Conservation (phyloP, 2,329 filamentous ascomycete species). For the Eurotiales sp. region DNA sequence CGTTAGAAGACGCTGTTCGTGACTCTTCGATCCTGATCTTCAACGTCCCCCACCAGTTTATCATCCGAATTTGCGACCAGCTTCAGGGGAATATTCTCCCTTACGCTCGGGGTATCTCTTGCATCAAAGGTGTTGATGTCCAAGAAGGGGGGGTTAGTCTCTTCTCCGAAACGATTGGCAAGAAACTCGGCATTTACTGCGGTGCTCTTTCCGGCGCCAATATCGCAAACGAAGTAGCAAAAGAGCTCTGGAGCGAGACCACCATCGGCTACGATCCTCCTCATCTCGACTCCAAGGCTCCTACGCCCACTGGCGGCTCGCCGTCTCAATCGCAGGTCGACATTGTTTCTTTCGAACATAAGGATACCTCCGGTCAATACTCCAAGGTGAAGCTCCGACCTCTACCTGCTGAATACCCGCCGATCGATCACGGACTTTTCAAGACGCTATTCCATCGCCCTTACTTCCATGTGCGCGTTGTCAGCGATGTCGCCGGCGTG, state of each 20-base stretch:
- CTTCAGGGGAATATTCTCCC: conserved; percentile 85
- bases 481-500: conserved; percentile 92
- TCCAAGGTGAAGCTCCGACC: conserved; percentile 69
- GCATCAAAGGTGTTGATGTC: conserved; percentile 97
- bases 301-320: conserved; percentile 53
- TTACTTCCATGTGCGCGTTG: conserved; percentile 95
- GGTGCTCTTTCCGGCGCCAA: conserved; percentile 94
- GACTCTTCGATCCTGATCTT: conserved; percentile 88
- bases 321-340: conserved; percentile 52
- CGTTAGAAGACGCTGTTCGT: conserved; percentile 65
- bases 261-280: conserved; percentile 96
- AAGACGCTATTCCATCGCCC: conserved; percentile 87
- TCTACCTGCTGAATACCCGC: conserved; percentile 76
- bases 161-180: conserved; percentile 92
- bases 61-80: conserved; percentile 77
- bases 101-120: conserved; percentile 89
- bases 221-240: conserved; percentile 90
- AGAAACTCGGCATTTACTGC: conserved; percentile 90
- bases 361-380: conserved; percentile 63
- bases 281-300: conserved; percentile 74
- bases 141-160: conserved; percentile 79
- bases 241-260: conserved; percentile 95
- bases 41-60: conserved; percentile 91
- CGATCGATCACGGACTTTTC: conserved; percentile 79
- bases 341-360: conserved; percentile 56